Evolutionary conservation across 805 yeast genomes (phyloP).

Genomic region (Candida piceae): DNA sequence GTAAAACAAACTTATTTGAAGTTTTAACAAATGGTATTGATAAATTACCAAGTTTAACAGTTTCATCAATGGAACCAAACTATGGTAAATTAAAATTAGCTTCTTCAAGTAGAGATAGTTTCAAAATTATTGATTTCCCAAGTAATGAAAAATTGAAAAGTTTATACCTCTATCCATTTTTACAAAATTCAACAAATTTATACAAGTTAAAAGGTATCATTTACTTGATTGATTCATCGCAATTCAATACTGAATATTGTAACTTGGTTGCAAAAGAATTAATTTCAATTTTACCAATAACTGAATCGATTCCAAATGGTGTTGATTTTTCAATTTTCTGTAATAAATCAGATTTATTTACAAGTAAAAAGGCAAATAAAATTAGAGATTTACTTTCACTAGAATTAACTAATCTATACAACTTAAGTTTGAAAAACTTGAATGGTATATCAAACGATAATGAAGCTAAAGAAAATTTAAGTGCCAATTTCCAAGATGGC

Average conservation of each 20-base stretch:
- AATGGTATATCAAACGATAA: slow-evolving; percentile 35
- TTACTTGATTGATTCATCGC: slow-evolving; percentile 70
- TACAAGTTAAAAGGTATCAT: slow-evolving; percentile 59
- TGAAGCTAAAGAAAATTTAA: slow-evolving; percentile 30
- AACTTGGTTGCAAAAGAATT: slow-evolving; percentile 54
- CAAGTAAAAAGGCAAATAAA: slow-evolving; percentile 65
- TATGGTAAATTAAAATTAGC: slow-evolving; percentile 33
- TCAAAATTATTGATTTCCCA: slow-evolving; percentile 73
- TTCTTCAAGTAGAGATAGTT: slow-evolving; percentile 26
- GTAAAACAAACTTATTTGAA: slow-evolving; percentile 17
- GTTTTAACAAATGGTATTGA: slow-evolving; percentile 8
- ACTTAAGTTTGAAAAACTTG: slow-evolving; percentile 39
- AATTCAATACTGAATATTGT: slow-evolving; percentile 45
- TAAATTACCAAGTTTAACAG: slow-evolving; percentile 13
- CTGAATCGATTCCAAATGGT: slow-evolving; percentile 64
- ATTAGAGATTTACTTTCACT: slow-evolving; percentile 54
- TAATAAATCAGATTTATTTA: slow-evolving; percentile 82
- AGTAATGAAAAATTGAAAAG: slow-evolving; percentile 77
- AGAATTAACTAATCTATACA: slow-evolving; percentile 56
- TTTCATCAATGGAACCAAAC: slow-evolving; percentile 34
- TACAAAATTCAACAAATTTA: slow-evolving; percentile 32
- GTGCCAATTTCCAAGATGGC: slow-evolving; percentile 37
- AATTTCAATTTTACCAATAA: slow-evolving; percentile 50
- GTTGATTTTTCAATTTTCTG: slow-evolving; percentile 73
- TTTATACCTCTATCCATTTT: slow-evolving; percentile 43